Conservation (phyloP, 2,329 filamentous ascomycete genomes). For the Aspergillus pseudotamarii region DNA sequence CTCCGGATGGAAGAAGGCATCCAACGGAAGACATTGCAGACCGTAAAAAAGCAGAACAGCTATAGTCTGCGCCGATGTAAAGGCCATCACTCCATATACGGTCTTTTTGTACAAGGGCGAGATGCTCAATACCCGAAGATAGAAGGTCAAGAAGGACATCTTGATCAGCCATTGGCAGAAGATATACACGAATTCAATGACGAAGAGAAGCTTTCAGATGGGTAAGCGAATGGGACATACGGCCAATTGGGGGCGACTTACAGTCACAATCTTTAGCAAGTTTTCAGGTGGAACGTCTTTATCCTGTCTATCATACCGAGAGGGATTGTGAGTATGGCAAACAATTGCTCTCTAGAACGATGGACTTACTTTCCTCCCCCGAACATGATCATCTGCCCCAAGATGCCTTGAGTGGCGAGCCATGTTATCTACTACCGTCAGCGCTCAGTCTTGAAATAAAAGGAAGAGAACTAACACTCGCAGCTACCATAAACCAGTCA, state of each 20-base stretch:
- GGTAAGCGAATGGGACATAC: not conserved
- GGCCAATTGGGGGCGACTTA: not conserved
- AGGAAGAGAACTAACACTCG: not conserved
- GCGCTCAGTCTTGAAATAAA: no score
- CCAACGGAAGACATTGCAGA: constrained; percentile 8
- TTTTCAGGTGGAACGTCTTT: not conserved
- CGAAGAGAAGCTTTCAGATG: constrained; percentile 9
- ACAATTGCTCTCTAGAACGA: not conserved
- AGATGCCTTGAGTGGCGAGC: constrained; percentile 1
- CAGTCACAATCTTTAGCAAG: not conserved
- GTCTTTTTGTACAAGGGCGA: constrained; percentile 1
- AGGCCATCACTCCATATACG: constrained; percentile 1
- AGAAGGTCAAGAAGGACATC: constrained; percentile 10
- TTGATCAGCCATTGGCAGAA: constrained; percentile 15
- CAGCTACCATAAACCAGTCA: constrained; percentile 11
- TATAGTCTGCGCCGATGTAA: not conserved
- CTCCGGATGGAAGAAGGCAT: constrained; percentile 6
- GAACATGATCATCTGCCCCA: constrained; percentile 5
- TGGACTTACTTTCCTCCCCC: constrained; percentile 7
- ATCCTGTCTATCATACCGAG: not conserved
- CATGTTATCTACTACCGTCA: constrained; percentile 2
- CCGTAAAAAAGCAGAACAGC: constrained; percentile 7
- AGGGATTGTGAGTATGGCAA: not conserved
- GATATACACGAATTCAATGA: constrained; percentile 12
- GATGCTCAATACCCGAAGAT: constrained; percentile 10